Conservation (phyloP, 228 moss, liverwort and hornwort species). For the Sphagnum magellanicum region DNA sequence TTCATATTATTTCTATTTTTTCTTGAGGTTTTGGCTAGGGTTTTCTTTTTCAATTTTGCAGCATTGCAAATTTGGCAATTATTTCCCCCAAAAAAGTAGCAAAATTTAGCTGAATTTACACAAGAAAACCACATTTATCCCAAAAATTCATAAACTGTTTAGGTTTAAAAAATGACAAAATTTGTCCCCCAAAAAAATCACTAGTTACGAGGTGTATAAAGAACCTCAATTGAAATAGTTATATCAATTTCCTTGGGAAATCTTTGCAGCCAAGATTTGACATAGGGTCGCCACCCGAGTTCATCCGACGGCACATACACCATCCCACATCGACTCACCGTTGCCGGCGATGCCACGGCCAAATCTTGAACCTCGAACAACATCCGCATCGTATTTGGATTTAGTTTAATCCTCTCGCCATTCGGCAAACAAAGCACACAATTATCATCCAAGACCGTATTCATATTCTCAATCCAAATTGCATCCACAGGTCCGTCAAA, state of each 20-base stretch:
- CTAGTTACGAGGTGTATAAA: conserved; percentile 4
- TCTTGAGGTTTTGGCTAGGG: too few relatives aligned
- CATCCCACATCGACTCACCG: conserved; percentile 91
- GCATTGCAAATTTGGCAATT: too few relatives aligned
- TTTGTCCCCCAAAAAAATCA: too few relatives aligned
- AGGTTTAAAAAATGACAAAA: too few relatives aligned
- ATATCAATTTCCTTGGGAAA: conserved; percentile 44
- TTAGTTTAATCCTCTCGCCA: conserved; percentile 84
- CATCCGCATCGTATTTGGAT: conserved; percentile 71
- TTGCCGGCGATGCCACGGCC: conserved; percentile 90
- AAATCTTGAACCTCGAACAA: conserved; percentile 85
- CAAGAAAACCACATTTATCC: too few relatives aligned
- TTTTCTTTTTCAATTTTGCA: too few relatives aligned
- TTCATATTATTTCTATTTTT: too few relatives aligned
- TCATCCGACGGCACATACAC: conserved; percentile 82
- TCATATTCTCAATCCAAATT: conserved; percentile 88
- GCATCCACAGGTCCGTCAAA: conserved; percentile 92
- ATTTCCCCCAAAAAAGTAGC: too few relatives aligned
- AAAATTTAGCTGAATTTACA: too few relatives aligned
- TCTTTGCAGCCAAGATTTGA: conserved; percentile 61
- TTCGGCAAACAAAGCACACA: conserved; percentile 80
- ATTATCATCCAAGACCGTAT: conserved; percentile 82
- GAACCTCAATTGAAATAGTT: conserved; percentile 33
- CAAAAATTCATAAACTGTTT: too few relatives aligned
- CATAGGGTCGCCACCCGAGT: conserved; percentile 77